Percentiles rank a stretch among this genome's conserved stretches.
phyloP scores from a whole-genome alignment of 805 yeast species.

The Lipomyces japonicus region DNA sequence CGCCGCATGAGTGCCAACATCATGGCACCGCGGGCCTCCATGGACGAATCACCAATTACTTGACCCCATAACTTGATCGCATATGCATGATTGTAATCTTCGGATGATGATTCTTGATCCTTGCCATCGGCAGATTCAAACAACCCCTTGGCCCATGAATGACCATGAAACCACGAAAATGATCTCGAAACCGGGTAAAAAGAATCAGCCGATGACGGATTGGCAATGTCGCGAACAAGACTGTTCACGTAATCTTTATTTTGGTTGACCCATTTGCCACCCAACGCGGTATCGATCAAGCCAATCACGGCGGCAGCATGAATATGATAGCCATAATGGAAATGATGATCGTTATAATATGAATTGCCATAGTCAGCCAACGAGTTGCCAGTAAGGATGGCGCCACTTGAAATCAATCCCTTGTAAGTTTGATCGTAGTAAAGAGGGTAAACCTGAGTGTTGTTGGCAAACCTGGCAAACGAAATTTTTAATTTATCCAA shows the following conservation, averaged over 20 bases:
- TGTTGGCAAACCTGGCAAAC: conserved; percentile 61
- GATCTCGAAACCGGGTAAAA: conserved; percentile 62
- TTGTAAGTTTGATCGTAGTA: conserved; percentile 53
- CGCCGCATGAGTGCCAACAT: conserved; percentile 55
- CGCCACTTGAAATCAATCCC: conserved; percentile 58
- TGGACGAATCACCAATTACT: conserved; percentile 49
- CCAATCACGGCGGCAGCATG: conserved; percentile 81
- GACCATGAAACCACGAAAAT: conserved; percentile 72
- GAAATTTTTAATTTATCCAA: conserved; percentile 63
- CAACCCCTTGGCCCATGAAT: conserved; percentile 71
- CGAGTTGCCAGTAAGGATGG: conserved; percentile 36
- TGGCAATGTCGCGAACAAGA: conserved; percentile 63
- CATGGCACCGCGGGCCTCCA: conserved; percentile 55
- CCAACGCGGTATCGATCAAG: conserved; percentile 52
- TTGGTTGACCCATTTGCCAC: conserved; percentile 50
- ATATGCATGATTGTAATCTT: conserved; percentile 66
- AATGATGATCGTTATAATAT: conserved; percentile 81
- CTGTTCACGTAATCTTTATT: conserved; percentile 57
- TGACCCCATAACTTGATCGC: conserved; percentile 68
- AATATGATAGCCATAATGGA: conserved; percentile 79
- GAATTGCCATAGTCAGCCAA: conserved; percentile 71
- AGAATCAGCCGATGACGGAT: conserved; percentile 51
- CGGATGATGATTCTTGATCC: conserved; percentile 68
- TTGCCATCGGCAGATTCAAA: conserved; percentile 62
- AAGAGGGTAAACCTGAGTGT: conserved; percentile 68